Evolutionary conservation across 352 stramenopile genomes (phyloP).

Genomic region (Phytopythium aichiense): DNA sequence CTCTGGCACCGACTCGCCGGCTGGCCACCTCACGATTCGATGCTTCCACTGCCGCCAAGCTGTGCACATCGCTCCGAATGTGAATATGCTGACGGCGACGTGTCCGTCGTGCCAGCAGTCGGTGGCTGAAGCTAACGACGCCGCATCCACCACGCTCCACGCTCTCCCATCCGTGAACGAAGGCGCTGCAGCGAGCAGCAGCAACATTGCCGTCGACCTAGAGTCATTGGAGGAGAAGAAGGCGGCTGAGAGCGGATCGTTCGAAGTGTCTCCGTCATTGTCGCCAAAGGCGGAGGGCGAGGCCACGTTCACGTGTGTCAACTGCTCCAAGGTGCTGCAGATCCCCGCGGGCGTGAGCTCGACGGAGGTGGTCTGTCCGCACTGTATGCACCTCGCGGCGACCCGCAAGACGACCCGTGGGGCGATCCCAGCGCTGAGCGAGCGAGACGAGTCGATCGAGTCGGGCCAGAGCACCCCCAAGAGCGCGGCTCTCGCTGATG

Average conservation of each 20-base stretch:
- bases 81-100: slow-evolving; percentile 24
- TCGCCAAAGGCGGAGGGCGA: slow-evolving; percentile 6
- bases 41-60: slow-evolving; percentile 59
- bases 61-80: slow-evolving; percentile 29
- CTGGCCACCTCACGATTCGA: slow-evolving; percentile 21
- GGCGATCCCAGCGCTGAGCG: slow-evolving; percentile 21
- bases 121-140: slow-evolving; percentile 29
- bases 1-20: not conserved
- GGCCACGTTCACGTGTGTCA: slow-evolving; percentile 45
- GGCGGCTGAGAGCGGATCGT: not conserved
- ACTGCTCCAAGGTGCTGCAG: slow-evolving; percentile 49
- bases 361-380: slow-evolving; percentile 59
- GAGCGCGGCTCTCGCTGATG: slow-evolving; percentile 2
- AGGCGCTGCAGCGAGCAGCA: slow-evolving; percentile 6
- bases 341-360: slow-evolving; percentile 37
- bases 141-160: slow-evolving; percentile 21
- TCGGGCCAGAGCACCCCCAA: slow-evolving; percentile 23
- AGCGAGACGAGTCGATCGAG: slow-evolving; percentile 31
- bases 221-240: not conserved
- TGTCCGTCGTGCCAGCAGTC: slow-evolving; percentile 47
- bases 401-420: slow-evolving; percentile 34
- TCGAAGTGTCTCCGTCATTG: slow-evolving; percentile 3
- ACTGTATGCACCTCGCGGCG: slow-evolving; percentile 54
- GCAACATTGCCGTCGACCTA: not conserved
- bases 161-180: slow-evolving; percentile 26